Evolutionary conservation across 192 early-diverging fungal genomes (phyloP), one percentile per base, ranked within the genome.

Genomic region (Linnemannia elongata): DNA sequence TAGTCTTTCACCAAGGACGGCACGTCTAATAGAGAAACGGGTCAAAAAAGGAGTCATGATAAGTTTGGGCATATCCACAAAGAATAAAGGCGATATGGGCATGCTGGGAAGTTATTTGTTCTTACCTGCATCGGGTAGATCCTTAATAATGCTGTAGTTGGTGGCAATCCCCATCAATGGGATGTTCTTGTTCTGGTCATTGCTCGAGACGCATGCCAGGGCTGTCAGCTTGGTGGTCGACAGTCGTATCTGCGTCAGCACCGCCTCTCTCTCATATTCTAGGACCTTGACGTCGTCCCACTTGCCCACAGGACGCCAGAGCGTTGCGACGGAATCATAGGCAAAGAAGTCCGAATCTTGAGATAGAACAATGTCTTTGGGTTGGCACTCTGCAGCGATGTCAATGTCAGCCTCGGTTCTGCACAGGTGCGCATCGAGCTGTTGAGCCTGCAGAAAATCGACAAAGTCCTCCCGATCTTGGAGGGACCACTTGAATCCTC

Each of bases 121-220:
- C 74, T 39, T 76, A 63, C 74, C 74, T 57, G 35, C 55, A 76
- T 76, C 55, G 0, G 8, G 54, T 60, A 75, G 74, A 38, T 38
- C 35, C 74, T 60, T 57, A n/a, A 63, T 63, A 39, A 76, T 42
- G 13, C 30, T 76, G 74, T 76, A 76, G 74, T 76, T 76, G 2
- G 55, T 39, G 38, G 39, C 55, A 60, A 76, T 36, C 10, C 55
- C 55, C 54, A 76, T 10, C 10, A 15, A 60, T n/a, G 39, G 60
- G 42, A 54, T 68, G 12, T 47, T 74, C 15, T 52, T 54, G 73
- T 74, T 47, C 4, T 33, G 45, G 41, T 77, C 76, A 47, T 68
- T 68, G 6, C 10, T 5, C 9, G 76, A 77, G n/a, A 77, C 63
- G 63, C 63, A 76, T 60, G 54, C 52, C 17, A 76, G 74, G 1